These are phyloP conservation scores for Beauveria asiatica DNA, from an alignment of 2,329 filamentous ascomycete genomes.

Conservation along the genomic window DNA sequence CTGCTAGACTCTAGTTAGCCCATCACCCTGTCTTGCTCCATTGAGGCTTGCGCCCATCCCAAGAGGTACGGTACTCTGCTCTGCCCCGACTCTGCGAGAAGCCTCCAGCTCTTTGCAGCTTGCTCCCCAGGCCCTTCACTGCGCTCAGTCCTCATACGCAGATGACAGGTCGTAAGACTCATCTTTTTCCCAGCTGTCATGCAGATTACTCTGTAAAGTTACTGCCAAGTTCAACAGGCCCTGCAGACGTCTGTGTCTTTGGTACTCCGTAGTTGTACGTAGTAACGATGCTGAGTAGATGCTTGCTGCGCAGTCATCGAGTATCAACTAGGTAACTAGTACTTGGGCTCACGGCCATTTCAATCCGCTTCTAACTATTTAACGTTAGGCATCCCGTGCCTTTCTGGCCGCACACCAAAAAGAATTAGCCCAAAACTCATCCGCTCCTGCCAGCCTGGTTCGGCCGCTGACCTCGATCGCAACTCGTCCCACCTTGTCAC, in stretches of 20 bases:
- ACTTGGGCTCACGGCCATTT: background rate
- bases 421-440: background rate
- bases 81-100: background rate
- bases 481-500: conserved; percentile 5
- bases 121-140: background rate
- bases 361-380: background rate
- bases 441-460: background rate
- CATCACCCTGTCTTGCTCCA: conserved; percentile 1
- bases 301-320: background rate
- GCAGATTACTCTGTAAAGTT: too few relatives aligned
- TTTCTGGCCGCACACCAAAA: background rate
- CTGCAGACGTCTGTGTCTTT: background rate
- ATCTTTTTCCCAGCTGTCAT: background rate
- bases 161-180: conserved; percentile 10
- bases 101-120: background rate
- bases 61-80: background rate
- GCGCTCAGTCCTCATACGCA: conserved; percentile 6
- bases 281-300: too few relatives aligned
- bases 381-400: background rate
- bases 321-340: too few relatives aligned
- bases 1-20: background rate
- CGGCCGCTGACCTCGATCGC: conserved; percentile 6
- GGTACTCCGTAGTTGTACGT: background rate
- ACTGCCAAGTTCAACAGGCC: background rate
- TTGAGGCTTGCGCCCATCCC: background rate